Evolutionary conservation across 148 eudicot species (phyloP).

Genomic region (Rheum nobile): DNA sequence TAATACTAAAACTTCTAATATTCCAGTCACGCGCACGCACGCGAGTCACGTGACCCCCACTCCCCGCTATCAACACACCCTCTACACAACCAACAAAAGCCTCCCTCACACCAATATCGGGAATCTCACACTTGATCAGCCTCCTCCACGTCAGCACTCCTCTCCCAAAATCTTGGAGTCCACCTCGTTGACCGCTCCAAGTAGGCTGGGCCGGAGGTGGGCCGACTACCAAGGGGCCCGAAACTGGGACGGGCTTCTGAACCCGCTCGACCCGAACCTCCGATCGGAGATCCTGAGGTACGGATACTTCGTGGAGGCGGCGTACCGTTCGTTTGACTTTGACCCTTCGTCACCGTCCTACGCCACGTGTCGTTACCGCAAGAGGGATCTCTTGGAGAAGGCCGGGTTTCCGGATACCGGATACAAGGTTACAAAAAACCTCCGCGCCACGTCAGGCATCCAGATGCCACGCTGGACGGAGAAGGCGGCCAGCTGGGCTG

Average conservation of each 20-base stretch:
- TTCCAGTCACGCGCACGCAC: no score
- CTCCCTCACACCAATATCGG: not conserved
- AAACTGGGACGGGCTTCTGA: slow-evolving; percentile 76
- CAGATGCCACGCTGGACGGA: slow-evolving; percentile 55
- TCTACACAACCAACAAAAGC: not conserved
- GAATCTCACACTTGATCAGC: not conserved
- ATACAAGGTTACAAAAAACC: slow-evolving; percentile 36
- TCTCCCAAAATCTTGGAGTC: not conserved
- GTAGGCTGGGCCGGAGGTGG: slow-evolving; percentile 37
- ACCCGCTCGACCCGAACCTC: slow-evolving; percentile 61
- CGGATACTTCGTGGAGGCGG: slow-evolving; percentile 63
- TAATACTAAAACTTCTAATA: not conserved
- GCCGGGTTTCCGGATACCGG: slow-evolving; percentile 42
- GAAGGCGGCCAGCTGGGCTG: slow-evolving; percentile 25
- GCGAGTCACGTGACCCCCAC: not conserved
- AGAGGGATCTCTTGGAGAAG: slow-evolving; percentile 15
- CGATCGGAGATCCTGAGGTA: slow-evolving; percentile 62
- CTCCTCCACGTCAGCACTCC: not conserved
- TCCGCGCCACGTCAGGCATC: slow-evolving; percentile 66
- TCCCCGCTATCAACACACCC: not conserved
- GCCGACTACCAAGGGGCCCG: slow-evolving; percentile 55
- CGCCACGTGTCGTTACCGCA: slow-evolving; percentile 29
- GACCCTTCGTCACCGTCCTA: slow-evolving; percentile 42
- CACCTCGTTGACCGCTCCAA: no score
- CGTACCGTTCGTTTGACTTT: slow-evolving; percentile 56